phyloP scores from a whole-genome alignment of 176 grass and related monocot genomes.

The Raddia guianensis region DNA sequence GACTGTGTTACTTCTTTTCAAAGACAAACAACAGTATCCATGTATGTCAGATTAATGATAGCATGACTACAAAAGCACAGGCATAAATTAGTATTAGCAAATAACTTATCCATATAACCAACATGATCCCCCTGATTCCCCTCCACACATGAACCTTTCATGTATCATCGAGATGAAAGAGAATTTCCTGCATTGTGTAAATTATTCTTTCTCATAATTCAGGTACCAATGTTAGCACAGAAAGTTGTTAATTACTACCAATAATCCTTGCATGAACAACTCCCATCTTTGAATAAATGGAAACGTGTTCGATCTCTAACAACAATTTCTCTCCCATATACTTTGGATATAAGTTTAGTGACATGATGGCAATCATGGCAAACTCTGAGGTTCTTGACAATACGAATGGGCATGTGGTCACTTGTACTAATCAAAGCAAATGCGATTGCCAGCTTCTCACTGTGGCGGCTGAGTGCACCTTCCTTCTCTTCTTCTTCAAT shows the following conservation, averaged over 20 bases:
- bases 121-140: not conserved
- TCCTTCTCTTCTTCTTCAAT: conserved; percentile 67
- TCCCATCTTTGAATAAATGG: conserved; percentile 60
- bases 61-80: not conserved
- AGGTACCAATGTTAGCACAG: conserved; percentile 6
- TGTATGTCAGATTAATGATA: conserved; percentile 15
- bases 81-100: conserved; percentile 20
- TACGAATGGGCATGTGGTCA: conserved; percentile 43
- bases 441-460: conserved; percentile 65
- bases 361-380: conserved; percentile 63
- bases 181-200: not conserved
- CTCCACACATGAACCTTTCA: conserved; percentile 1
- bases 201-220: not conserved
- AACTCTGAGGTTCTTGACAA: conserved; percentile 66
- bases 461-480: conserved; percentile 48
- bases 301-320: conserved; percentile 59
- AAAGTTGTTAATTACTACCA: conserved; percentile 45
- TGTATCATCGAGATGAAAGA: conserved; percentile 12
- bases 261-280: conserved; percentile 59
- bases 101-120: not conserved
- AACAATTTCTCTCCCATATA: conserved; percentile 61
- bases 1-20: not conserved
- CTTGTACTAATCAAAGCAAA: conserved; percentile 53
- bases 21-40: conserved; percentile 7
- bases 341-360: conserved; percentile 68